Percentiles rank a stretch among this genome's conserved stretches.
These are phyloP conservation scores for Fusarium metavorans DNA, from an alignment of 2,329 filamentous ascomycete genomes.

Conservation along the genomic window DNA sequence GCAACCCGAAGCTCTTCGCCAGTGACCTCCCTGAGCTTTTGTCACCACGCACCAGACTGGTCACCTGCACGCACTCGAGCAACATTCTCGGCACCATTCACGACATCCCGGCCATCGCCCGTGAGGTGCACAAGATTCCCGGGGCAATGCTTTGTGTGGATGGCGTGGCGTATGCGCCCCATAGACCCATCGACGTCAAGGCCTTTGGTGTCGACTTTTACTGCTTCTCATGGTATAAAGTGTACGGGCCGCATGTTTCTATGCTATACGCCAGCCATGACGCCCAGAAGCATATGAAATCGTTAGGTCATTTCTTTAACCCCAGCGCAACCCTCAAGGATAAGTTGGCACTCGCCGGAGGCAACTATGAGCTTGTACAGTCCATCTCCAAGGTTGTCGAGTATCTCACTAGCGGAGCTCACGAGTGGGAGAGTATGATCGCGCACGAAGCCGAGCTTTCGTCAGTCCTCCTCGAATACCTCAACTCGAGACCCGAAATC, in stretches of 20 bases:
- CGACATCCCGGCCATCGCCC: background rate
- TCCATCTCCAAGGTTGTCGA: background rate
- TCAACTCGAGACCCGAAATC: background rate
- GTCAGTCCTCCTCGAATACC: background rate
- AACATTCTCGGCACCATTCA: background rate
- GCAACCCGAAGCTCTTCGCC: background rate
- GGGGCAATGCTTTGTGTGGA: background rate
- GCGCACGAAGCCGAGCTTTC: background rate
- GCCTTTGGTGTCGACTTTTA: background rate
- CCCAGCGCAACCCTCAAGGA: background rate
- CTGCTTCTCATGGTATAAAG: background rate
- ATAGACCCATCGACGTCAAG: background rate
- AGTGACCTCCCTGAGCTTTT: background rate
- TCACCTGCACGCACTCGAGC: background rate
- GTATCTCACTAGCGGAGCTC: background rate
- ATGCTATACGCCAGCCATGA: background rate
- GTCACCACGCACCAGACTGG: background rate
- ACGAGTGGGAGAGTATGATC: background rate
- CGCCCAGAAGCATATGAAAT: background rate
- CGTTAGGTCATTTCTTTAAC: background rate
- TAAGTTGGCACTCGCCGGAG: background rate
- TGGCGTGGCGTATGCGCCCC: background rate
- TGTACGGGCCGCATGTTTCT: background rate
- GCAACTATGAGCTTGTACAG: background rate
- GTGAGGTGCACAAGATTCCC: background rate